Conservation (phyloP, 257 asterid genomes). For the Fraxinus pennsylvanica region DNA sequence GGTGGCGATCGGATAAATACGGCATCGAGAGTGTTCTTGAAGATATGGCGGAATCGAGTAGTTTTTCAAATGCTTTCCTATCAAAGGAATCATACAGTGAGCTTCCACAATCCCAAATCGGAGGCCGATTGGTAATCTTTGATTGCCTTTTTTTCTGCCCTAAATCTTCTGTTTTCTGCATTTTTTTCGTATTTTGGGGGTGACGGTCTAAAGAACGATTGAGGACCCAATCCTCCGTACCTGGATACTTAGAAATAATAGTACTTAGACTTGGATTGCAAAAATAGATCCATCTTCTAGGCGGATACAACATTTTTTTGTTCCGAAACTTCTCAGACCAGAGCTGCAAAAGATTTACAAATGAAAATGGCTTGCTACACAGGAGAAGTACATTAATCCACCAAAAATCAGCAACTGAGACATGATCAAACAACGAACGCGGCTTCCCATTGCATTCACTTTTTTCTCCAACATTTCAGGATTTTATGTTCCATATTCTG, state of each 20-base stretch:
- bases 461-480: constrained; percentile 19
- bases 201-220: too few species aligned
- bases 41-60: too few species aligned
- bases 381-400: not conserved
- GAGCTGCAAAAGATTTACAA: constrained; percentile 44
- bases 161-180: too few species aligned
- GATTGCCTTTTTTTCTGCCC: too few species aligned
- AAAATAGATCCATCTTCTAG: constrained; percentile 82
- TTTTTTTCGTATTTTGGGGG: too few species aligned
- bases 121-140: too few species aligned
- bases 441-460: constrained; percentile 9
- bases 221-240: constrained; percentile 68
- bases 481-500: constrained; percentile 41
- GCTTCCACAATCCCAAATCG: too few species aligned
- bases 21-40: too few species aligned
- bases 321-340: constrained; percentile 86
- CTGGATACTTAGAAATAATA: constrained; percentile 74
- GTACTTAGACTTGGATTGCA: constrained; percentile 72
- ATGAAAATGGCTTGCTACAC: constrained; percentile 18
- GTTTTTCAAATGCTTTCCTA: too few species aligned
- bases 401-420: constrained; percentile 9
- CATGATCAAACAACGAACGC: not conserved
- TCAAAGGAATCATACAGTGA: too few species aligned
- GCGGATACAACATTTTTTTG: constrained; percentile 80
- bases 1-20: too few species aligned